Base-by-base conservation (phyloP, 1,284 basidiomycete genomes). In the Coniophora puteana region DNA sequence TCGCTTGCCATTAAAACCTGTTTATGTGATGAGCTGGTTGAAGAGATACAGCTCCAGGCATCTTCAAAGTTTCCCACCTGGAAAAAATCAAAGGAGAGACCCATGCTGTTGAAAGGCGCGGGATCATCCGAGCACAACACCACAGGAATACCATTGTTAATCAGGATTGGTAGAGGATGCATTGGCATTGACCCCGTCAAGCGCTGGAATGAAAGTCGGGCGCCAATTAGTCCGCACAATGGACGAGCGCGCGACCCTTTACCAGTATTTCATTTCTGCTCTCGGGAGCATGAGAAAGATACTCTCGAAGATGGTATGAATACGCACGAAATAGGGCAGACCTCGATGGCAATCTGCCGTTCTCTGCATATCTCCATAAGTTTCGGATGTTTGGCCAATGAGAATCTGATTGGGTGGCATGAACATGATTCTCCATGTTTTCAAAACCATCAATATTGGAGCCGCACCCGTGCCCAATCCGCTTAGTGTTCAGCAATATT, bases 401-500 rank as follows among this genome's bases (percentile, higher is more conserved):
- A 84, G 52, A 78, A 85, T 4, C 81, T 84, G 38, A 31, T 20
- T n/a, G n/a, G n/a, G n/a, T n/a, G n/a, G n/a, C n/a, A n/a, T n/a
- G 11, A 21, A 42, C 6, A 23, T n/a, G 8, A 27, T 11, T 38
- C 21, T 37, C 25, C 18, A 22, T 40, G 26, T 16, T 5, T 5
- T 26, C 17, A 13, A n/a, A 14, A 25, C 22, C 17, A 22, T 17
- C 29, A 14, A 20, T 23, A 35, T 22, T 14, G 38, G n/a, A n/a
- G 50, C 21, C 66, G 41, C 33, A 83, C 80, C 80, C 85, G 59
- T 89, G 85, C 2, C 86, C 86, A 38, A 89, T 88, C n/a, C 86
- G 73, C 52, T 83, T 84, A 2, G 86, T 83, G 11, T 79, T 84
- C 20, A 89, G 65, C 23, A 87, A 56, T 35, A 89, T 75, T 4